Evolutionary conservation across 129 eudicot genomes (phyloP), one percentile per base, ranked within the genome.

Genomic region (Flaveria sonorensis): DNA sequence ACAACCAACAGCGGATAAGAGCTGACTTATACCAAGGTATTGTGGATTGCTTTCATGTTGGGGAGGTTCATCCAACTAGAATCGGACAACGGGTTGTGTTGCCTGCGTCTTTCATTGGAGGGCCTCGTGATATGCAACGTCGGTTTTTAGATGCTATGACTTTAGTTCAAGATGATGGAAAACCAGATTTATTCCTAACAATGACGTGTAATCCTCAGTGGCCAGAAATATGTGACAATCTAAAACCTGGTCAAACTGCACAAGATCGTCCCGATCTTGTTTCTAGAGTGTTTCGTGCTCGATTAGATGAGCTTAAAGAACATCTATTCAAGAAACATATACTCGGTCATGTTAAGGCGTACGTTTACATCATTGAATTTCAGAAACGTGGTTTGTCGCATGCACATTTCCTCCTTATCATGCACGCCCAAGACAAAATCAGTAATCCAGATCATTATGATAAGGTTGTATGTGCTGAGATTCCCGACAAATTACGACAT

Each of bases 31-130:
- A 45, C 2, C 12, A 45, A 45, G 50, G 50, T 10, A 45, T 10
- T 45, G 50, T 45, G n/a, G 20, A 51, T 15, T 39, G 51, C 23
- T 6, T 66, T 24, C 40, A 36, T 36, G 50, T 9, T 2, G 51
- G 15, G 18, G 71, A 66, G 16, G 71, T 66, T n/a, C 11, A 32
- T 2, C 71, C 71, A 66, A 36, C 7, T 16, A 15, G 51, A 39
- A 18, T 36, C 50, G 71, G 15, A 36, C 24, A 39, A 39, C 21
- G 50, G 24, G 1, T 66, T 66, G 71, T 66, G 26, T 36, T 66
- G 23, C 71, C 14, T 64, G 70, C 70, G 36, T 12, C 11, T 64
- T 64, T 64, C 23, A 16, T 64, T 7, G 70, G 69, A 28, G 69
- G 69, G 3, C 63, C 63, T 7, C 30, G 30, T 19, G 28, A 56